Evolutionary conservation across 2,329 filamentous ascomycete species (phyloP).

Genomic region (Emericellopsis cladophorae): DNA sequence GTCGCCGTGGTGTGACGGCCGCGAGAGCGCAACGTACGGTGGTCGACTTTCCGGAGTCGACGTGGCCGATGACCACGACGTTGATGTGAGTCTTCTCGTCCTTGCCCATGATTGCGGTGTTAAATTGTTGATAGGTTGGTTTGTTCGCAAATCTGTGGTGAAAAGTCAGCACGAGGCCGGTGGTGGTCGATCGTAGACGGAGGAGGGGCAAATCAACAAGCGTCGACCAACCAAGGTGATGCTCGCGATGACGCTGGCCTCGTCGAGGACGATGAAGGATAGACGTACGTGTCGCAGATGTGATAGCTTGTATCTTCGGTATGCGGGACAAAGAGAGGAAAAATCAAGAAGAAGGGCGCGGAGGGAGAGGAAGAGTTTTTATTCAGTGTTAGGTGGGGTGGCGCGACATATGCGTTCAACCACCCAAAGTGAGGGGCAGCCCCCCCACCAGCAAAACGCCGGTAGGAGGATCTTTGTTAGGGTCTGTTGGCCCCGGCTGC

Average conservation of each 20-base stretch:
- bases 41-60: conserved; percentile 99
- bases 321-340: too few relatives aligned
- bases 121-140: not conserved
- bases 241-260: conserved; percentile 5
- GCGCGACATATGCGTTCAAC: too few relatives aligned
- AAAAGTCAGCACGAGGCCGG: too few relatives aligned
- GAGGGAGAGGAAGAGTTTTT: too few relatives aligned
- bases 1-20: conserved; percentile 4
- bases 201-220: too few relatives aligned
- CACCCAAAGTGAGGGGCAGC: too few relatives aligned
- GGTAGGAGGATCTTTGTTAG: too few relatives aligned
- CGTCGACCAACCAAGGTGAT: conserved; percentile 4
- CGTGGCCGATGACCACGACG: conserved; percentile 98
- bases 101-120: conserved; percentile 43
- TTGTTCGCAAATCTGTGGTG: conserved; percentile 3
- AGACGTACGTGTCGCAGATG: conserved; percentile 1
- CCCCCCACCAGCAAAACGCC: too few relatives aligned
- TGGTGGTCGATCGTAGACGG: too few relatives aligned
- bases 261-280: not conserved
- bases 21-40: conserved; percentile 51
- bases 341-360: too few relatives aligned
- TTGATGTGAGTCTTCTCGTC: conserved; percentile 93
- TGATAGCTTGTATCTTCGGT: conserved; percentile 2
- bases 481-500: too few relatives aligned
- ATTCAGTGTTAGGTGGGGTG: too few relatives aligned